Conservation (phyloP, 2,329 filamentous ascomycete genomes). For the Hypomyces rosellus region DNA sequence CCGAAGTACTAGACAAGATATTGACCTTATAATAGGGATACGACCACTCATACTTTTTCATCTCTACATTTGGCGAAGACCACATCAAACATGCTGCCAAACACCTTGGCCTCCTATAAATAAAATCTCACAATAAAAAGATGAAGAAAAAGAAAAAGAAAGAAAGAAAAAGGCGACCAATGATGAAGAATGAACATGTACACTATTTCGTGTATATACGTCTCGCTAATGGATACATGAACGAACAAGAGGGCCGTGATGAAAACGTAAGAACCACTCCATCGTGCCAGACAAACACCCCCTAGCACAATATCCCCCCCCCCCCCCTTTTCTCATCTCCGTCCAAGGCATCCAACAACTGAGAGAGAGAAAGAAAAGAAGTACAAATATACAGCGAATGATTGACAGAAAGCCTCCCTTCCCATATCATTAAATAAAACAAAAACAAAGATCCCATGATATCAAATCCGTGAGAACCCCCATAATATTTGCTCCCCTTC, state of each 20-base stretch:
- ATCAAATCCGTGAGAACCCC: conserved; percentile 1
- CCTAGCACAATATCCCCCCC: neutral
- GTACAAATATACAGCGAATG: no score
- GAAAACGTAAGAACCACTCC: neutral
- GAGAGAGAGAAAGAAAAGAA: no score
- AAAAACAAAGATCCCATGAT: neutral
- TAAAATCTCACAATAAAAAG: conserved; percentile 9
- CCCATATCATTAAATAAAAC: no score
- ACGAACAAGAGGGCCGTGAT: neutral
- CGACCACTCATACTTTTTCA: conserved; percentile 97
- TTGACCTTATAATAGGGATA: conserved; percentile 54
- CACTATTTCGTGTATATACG: no score
- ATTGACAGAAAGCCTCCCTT: no score
- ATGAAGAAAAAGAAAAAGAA: neutral
- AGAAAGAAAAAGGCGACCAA: neutral
- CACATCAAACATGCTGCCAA: conserved; percentile 91
- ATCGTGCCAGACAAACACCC: neutral
- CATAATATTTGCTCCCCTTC: neutral
- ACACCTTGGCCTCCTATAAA: conserved; percentile 49
- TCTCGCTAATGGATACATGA: no score
- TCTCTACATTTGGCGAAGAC: conserved; percentile 82
- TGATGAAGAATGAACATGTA: neutral
- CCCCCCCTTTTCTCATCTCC: neutral
- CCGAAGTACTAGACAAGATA: neutral
- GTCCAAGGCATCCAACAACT: neutral